Conservation (phyloP, 2,329 filamentous ascomycete genomes). For the Neoascochyta sp. region DNA sequence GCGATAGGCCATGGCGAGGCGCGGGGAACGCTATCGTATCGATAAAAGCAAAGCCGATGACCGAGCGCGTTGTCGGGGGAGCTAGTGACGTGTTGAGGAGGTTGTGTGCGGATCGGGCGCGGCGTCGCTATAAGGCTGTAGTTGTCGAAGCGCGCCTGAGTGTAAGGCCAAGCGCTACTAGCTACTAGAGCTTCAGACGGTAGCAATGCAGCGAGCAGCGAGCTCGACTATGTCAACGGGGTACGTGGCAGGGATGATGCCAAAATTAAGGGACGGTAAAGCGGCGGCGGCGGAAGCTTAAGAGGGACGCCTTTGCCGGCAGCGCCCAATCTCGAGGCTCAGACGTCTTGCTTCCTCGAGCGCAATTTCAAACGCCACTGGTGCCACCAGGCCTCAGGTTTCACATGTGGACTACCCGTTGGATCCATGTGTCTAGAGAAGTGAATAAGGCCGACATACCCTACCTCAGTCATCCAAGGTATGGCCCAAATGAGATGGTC, state of each 20-base stretch:
- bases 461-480: too few relatives aligned
- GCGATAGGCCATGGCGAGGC: slow-evolving; percentile 40
- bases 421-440: too few relatives aligned
- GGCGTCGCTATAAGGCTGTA: too few relatives aligned
- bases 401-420: too few relatives aligned
- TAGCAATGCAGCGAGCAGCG: too few relatives aligned
- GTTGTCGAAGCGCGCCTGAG: too few relatives aligned
- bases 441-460: too few relatives aligned
- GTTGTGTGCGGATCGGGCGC: slow-evolving; percentile 17
- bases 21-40: slow-evolving; percentile 12
- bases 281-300: slow-evolving; percentile 4
- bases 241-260: slow-evolving; percentile 20
- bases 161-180: too few relatives aligned
- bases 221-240: too few relatives aligned
- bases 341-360: slow-evolving; percentile 6
- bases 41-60: slow-evolving; percentile 11
- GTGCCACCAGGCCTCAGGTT: too few relatives aligned
- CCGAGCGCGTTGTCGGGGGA: slow-evolving; percentile 16
- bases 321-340: slow-evolving; percentile 11
- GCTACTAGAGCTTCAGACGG: too few relatives aligned
- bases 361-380: slow-evolving; percentile 24
- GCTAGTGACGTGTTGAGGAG: slow-evolving; percentile 19
- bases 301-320: slow-evolving; percentile 9
- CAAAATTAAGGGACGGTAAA: slow-evolving; percentile 17
- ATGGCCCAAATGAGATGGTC: too few relatives aligned